Conservation (phyloP, 2,329 filamentous ascomycete genomes). For the Ophiocordyceps camponoti-leonardi region DNA sequence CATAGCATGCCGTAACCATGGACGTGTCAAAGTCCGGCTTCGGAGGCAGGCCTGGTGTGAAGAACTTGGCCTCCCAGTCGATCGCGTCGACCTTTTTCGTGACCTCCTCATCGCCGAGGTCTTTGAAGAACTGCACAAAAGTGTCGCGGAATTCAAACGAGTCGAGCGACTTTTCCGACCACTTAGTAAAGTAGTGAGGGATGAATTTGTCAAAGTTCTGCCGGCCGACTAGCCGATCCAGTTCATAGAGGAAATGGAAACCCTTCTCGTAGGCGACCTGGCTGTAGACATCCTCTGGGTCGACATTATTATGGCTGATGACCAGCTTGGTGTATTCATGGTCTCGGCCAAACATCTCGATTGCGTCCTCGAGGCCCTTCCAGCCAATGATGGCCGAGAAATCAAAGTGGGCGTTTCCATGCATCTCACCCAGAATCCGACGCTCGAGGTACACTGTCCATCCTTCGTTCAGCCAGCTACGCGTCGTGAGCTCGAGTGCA, state of each 20-base stretch:
- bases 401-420: conserved; percentile 73
- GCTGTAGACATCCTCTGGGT: conserved; percentile 92
- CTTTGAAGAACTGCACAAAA: conserved; percentile 67
- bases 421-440: conserved; percentile 57
- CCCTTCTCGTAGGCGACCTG: conserved; percentile 91
- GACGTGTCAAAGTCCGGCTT: conserved; percentile 86
- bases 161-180: conserved; percentile 73
- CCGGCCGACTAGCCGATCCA: conserved; percentile 72
- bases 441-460: conserved; percentile 95
- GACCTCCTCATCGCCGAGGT: conserved; percentile 42
- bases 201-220: conserved; percentile 92
- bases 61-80: conserved; percentile 85
- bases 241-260: conserved; percentile 81
- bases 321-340: conserved; percentile 91
- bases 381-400: conserved; percentile 94
- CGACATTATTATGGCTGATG: conserved; percentile 71
- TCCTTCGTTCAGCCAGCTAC: conserved; percentile 54
- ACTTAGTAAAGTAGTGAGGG: conserved; percentile 80
- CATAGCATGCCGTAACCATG: conserved; percentile 72
- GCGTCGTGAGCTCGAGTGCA: background rate
- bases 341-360: conserved; percentile 61
- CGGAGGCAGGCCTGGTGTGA: conserved; percentile 70
- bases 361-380: conserved; percentile 71
- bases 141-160: conserved; percentile 89
- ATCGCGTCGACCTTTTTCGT: conserved; percentile 51